phyloP scores from a whole-genome alignment of 2,329 filamentous ascomycete genomes.

The Orbilia blumenaviensis region DNA sequence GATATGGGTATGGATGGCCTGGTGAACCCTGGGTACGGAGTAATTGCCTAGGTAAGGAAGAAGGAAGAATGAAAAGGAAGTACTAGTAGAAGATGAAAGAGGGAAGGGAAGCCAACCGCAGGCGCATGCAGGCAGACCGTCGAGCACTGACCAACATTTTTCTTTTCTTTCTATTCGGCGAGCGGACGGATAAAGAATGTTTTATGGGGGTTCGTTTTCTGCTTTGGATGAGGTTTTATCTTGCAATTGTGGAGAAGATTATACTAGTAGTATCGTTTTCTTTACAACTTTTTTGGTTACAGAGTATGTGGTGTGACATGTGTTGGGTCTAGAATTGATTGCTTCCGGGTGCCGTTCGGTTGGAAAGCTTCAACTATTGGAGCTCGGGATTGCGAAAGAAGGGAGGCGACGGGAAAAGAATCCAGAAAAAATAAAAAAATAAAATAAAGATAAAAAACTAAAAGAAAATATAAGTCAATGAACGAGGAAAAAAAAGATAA shows the following conservation, averaged over 20 bases:
- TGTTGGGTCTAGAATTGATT: conserved; percentile 1
- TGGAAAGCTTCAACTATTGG: background rate
- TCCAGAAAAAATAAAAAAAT: background rate
- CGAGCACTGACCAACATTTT: too few relatives aligned
- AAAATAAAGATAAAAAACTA: background rate
- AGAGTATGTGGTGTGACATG: conserved; percentile 1
- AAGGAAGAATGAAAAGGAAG: too few relatives aligned
- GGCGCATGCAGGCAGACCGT: too few relatives aligned
- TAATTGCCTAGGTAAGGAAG: too few relatives aligned
- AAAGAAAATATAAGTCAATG: too few relatives aligned
- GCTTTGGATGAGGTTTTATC: background rate
- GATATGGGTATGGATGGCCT: too few relatives aligned
- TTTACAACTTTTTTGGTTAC: conserved; percentile 3
- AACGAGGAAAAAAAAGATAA: too few relatives aligned
- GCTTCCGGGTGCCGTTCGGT: background rate
- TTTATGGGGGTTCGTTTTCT: too few relatives aligned
- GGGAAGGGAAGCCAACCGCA: too few relatives aligned
- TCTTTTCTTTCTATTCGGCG: background rate
- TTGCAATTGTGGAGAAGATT: background rate
- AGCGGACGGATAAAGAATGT: background rate
- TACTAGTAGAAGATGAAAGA: too few relatives aligned
- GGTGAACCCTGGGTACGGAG: too few relatives aligned
- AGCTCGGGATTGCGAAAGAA: background rate
- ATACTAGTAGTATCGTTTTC: background rate
- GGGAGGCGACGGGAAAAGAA: background rate